Evolutionary conservation across 73 alveolate genomes (phyloP), one percentile per base, ranked within the genome.

Genomic region (Paramecium sexaurelia): DNA sequence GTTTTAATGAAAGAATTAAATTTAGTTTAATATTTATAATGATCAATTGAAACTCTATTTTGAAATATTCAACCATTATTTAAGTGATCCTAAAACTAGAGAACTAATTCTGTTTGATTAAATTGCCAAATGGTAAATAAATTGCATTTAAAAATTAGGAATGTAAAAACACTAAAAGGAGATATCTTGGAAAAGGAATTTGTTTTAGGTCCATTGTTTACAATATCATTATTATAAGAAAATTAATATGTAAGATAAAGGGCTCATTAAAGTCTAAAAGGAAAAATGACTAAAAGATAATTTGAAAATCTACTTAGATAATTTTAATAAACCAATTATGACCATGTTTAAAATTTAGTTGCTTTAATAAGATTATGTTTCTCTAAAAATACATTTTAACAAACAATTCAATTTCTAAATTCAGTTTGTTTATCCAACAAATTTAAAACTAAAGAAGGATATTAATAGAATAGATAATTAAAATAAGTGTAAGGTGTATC

Each of bases 371-470:
- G 22, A 78, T 10, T 11, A 41, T 39, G 90, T 22, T 27, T 78
- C 3, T 20, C 29, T n/a, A 78, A 43, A 13, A 10, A 13, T 41
- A 29, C 43, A 1, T 78, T 78, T 43, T 10, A 32, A 40, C 19
- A 78, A 43, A 78, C 55, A 2, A 41, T 78, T 20, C 22, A 43
- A 40, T 78, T 39, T 11, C 22, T 78, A 5, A 40, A 78, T 3
- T 3, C 15, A 19, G 73, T 61, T 11, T 29, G 43, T 78, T 24
- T 24, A 7, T 24, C 33, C 22, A 78, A 78, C n/a, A 41, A 43
- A 24, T 10, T 36, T 19, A 78, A 78, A 40, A 37, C 55, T 19
- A 78, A 78, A 35, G 90, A 78, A 78, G 90, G 55, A 8, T 78
- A 29, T 29, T 22, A 39, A 11, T 27, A 37, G 3, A 43, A 78